A percentile compares a stretch with the other conserved stretches of the same genome.
Evolutionary conservation across 495 filamentous ascomycete species (phyloP).

Genomic region (Penicillium longicatenatum): DNA sequence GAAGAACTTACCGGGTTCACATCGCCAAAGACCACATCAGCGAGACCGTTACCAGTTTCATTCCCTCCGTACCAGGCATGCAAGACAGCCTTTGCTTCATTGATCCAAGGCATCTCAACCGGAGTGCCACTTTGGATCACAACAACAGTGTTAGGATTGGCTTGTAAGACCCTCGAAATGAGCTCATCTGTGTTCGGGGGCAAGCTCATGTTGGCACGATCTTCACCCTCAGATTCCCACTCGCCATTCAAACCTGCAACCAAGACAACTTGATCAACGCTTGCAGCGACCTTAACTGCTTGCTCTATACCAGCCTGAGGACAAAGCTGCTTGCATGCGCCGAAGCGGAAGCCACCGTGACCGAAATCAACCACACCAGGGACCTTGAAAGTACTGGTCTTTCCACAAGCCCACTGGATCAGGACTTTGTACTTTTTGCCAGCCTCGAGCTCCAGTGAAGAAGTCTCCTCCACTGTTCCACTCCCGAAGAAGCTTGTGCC

Average conservation of each 20-base stretch:
- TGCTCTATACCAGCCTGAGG: constrained; percentile 50
- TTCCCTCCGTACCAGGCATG: constrained; percentile 72
- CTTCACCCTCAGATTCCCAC: constrained; percentile 85
- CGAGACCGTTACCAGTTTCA: constrained; percentile 57
- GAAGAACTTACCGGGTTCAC: constrained; percentile 38
- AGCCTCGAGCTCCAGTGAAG: constrained; percentile 50
- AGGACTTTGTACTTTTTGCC: constrained; percentile 56
- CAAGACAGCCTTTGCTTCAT: constrained; percentile 62
- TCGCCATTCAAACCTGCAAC: constrained; percentile 76
- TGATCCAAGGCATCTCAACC: constrained; percentile 77
- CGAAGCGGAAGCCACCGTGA: constrained; percentile 72
- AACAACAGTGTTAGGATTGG: constrained; percentile 70
- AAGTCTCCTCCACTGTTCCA: constrained; percentile 59
- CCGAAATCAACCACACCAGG: constrained; percentile 51
- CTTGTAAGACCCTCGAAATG: constrained; percentile 63
- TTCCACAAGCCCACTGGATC: constrained; percentile 45
- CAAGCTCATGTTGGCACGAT: constrained; percentile 72
- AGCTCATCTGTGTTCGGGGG: constrained; percentile 71
- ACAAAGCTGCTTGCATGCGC: constrained; percentile 64
- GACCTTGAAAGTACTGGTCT: constrained; percentile 49
- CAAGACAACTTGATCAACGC: constrained; percentile 69
- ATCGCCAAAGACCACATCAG: constrained; percentile 61
- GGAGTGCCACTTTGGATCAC: constrained; percentile 82
- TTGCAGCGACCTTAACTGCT: constrained; percentile 62
- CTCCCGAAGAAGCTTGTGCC: constrained; percentile 59